phyloP scores from a whole-genome alignment of 2,329 filamentous ascomycete species.

The Beauveria pseudobassiana region DNA sequence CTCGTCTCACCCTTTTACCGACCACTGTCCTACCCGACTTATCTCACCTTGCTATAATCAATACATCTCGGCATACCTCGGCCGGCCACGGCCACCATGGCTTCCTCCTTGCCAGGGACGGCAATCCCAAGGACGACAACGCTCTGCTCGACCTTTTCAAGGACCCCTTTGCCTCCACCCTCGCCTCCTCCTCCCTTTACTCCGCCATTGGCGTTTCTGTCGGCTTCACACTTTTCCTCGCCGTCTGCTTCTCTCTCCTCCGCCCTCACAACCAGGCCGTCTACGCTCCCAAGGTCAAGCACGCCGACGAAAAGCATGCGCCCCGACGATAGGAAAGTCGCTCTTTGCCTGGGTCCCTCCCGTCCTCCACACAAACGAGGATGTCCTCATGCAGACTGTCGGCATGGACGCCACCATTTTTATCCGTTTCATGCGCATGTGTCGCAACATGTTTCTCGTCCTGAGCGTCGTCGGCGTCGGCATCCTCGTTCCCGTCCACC shows the following conservation, averaged over 20 bases:
- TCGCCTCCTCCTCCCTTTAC: constrained; percentile 41
- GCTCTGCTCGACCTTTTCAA: constrained; percentile 42
- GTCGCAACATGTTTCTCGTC: constrained; percentile 76
- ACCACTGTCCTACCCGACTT: not conserved
- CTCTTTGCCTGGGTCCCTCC: constrained; percentile 81
- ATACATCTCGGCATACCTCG: not conserved
- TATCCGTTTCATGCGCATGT: constrained; percentile 82
- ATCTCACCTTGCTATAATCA: not conserved
- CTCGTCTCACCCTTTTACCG: not conserved
- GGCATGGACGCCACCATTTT: constrained; percentile 91
- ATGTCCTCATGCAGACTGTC: constrained; percentile 69
- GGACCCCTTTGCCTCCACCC: constrained; percentile 40
- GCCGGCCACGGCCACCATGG: not conserved
- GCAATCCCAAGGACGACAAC: constrained; percentile 26
- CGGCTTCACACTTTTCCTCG: constrained; percentile 64
- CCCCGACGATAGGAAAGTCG: constrained; percentile 84
- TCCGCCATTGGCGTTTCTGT: constrained; percentile 76
- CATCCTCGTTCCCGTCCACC: constrained; percentile 76
- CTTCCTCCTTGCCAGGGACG: constrained; percentile 2
- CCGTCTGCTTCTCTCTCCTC: constrained; percentile 77
- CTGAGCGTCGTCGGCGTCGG: constrained; percentile 65
- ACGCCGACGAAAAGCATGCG: constrained; percentile 83
- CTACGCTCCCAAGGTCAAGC: constrained; percentile 88
- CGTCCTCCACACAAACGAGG: constrained; percentile 69
- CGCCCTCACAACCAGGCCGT: constrained; percentile 87